Evolutionary conservation across 2,329 filamentous ascomycete genomes (phyloP).

Genomic region (Paramyrothecium roridum): DNA sequence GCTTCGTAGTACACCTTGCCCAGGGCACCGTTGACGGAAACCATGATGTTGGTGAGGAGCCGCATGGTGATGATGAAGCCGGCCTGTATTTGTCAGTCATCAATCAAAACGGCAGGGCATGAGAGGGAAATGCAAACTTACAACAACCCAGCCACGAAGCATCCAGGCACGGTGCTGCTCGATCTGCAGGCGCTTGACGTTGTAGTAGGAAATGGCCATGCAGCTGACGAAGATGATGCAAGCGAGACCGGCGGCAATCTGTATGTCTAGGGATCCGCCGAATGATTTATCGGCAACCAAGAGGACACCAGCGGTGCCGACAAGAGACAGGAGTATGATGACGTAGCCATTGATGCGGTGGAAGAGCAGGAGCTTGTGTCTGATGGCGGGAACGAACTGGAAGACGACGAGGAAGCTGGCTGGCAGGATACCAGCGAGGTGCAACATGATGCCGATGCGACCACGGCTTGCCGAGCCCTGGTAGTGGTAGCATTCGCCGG

Average conservation of each 20-base stretch:
- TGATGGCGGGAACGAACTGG: slow-evolving; percentile 46
- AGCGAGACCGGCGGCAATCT: slow-evolving; percentile 39
- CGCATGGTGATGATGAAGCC: slow-evolving; percentile 50
- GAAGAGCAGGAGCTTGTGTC: slow-evolving; percentile 45
- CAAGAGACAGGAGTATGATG: slow-evolving; percentile 42
- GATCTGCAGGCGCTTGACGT: slow-evolving; percentile 58
- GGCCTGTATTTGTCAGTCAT: slow-evolving; percentile 25
- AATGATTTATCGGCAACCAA: slow-evolving; percentile 50
- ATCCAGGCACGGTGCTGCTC: slow-evolving; percentile 65
- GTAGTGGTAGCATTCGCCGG: slow-evolving; percentile 41
- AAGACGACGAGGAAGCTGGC: slow-evolving; percentile 39
- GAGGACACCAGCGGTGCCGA: slow-evolving; percentile 45
- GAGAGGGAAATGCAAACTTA: slow-evolving; percentile 18
- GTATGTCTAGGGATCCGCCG: slow-evolving; percentile 51
- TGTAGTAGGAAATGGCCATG: slow-evolving; percentile 46
- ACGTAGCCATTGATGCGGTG: slow-evolving; percentile 62
- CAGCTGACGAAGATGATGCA: slow-evolving; percentile 40
- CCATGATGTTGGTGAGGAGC: slow-evolving; percentile 41
- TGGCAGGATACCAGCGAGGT: slow-evolving; percentile 43
- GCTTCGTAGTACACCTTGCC: slow-evolving; percentile 18
- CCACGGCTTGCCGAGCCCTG: slow-evolving; percentile 7
- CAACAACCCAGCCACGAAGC: slow-evolving; percentile 51
- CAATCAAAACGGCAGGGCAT: not conserved
- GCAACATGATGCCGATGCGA: slow-evolving; percentile 39
- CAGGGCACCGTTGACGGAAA: slow-evolving; percentile 30